Evolutionary conservation across 2,329 filamentous ascomycete species (phyloP), one percentile per base, ranked within the genome.

Genomic region (Fusarium poae): DNA sequence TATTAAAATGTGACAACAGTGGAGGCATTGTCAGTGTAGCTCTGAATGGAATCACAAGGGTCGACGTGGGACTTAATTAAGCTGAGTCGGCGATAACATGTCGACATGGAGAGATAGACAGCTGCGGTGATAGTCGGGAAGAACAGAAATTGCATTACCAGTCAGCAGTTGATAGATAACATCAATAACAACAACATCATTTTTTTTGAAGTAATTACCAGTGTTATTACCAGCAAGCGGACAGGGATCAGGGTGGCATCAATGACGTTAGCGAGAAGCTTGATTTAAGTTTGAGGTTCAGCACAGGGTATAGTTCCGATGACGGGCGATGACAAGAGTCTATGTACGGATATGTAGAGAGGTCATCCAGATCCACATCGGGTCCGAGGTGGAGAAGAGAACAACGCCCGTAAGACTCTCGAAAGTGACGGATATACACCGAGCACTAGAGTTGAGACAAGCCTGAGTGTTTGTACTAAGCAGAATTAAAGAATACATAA

Each of bases 11-110:
- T 10, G 62, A 65, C 39, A 67, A 66, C 64, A 74, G 15, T 40
- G 23, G 67, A 37, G 70, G 72, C 29, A 74, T 63, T 16, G 57
- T 75, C 29, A 73, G 68, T 37, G 62, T 75, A 52, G 77, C 78
- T 51, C 53, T 78, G 23, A 75, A 71, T n/a, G 78, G 77, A 13
- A 76, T 81, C 56, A 74, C 77, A 30, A 76, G 78, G 65, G 73
- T 83, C 48, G 77, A 81, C 58, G 71, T 82, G 68, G 79, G 81
- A 68, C 75, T 82, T 52, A 54, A 67, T 39, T 75, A 55, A 65
- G 48, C 46, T 49, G 46, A 35, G 16, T 13, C 32, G 10, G 18
- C 18, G 29, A 35, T 23, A 48, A 34, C 29, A 21, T 35, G 45
- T 20, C 35, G 30, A 18, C 11, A n/a, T 13, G 32, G 30, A 6